Percentiles rank a stretch among this genome's conserved stretches.
Conservation (phyloP, 495 filamentous ascomycete genomes). For the Cercophora scortea region DNA sequence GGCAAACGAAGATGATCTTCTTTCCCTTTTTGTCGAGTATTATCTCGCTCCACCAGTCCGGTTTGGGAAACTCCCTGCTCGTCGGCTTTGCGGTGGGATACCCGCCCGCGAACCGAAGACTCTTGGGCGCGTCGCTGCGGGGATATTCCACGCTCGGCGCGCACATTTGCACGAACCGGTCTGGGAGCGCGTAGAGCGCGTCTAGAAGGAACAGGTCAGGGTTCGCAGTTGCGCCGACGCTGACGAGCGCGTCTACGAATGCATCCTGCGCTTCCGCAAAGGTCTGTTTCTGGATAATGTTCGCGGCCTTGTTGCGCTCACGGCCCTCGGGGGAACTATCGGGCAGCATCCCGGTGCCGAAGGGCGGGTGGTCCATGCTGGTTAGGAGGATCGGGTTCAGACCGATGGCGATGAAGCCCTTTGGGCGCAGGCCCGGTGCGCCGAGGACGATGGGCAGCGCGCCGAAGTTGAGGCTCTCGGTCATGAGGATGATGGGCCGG, state of each 20-base stretch:
- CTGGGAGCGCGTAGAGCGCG: neutral
- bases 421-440: neutral
- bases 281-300: neutral
- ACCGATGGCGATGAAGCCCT: neutral
- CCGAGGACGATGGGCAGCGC: neutral
- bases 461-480: neutral
- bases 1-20: slow-evolving; percentile 29
- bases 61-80: neutral
- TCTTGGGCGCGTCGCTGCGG: neutral
- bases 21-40: slow-evolving; percentile 4
- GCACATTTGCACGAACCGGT: neutral
- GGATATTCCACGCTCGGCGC: neutral
- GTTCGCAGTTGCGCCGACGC: neutral
- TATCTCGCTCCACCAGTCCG: neutral
- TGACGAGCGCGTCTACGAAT: neutral
- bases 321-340: neutral
- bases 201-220: neutral
- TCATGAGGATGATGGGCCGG: neutral
- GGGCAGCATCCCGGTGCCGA: neutral
- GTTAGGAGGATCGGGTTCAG: neutral
- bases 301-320: neutral
- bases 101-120: neutral
- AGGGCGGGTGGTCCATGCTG: neutral
- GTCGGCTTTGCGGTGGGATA: neutral
- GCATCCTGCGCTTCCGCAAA: neutral